phyloP scores from a whole-genome alignment of 495 filamentous ascomycete species.

The Aspergillus nidulans region DNA sequence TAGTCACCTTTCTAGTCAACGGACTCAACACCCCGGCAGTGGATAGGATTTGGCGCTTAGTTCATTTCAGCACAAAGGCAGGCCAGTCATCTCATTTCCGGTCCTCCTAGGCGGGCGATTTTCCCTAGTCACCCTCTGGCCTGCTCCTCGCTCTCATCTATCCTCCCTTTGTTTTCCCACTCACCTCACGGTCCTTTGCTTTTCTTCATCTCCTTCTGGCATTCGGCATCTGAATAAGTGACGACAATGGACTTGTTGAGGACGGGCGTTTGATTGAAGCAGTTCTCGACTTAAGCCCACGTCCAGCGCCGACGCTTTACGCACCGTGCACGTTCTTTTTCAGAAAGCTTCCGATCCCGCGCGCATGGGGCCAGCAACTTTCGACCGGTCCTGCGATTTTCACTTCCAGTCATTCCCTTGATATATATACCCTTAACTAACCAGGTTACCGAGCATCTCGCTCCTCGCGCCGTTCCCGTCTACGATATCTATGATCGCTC shows the following conservation, averaged over 20 bases:
- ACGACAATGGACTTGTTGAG: background rate
- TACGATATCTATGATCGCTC: constrained; percentile 1
- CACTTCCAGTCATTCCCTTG: background rate
- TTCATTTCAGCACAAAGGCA: constrained; percentile 17
- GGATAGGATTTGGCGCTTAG: constrained; percentile 10
- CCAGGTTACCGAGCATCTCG: background rate
- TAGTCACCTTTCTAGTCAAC: constrained; percentile 8
- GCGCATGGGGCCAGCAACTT: background rate
- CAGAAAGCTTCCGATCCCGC: constrained; percentile 2
- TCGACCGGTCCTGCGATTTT: background rate
- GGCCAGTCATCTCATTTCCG: constrained; percentile 12
- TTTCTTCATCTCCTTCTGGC: background rate
- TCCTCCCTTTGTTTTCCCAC: constrained; percentile 12
- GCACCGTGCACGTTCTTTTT: constrained; percentile 8
- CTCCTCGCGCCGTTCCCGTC: background rate
- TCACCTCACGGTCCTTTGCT: constrained; percentile 7
- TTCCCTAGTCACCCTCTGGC: constrained; percentile 6
- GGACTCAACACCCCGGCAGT: constrained; percentile 2
- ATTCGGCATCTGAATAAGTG: background rate
- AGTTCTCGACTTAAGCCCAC: background rate
- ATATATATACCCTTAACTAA: background rate
- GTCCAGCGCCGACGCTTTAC: background rate
- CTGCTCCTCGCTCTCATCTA: constrained; percentile 11
- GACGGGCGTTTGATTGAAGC: background rate
- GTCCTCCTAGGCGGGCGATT: background rate